Base-by-base conservation (phyloP, 2,329 filamentous ascomycete genomes). In the Tolypocladium nubicola region DNA sequence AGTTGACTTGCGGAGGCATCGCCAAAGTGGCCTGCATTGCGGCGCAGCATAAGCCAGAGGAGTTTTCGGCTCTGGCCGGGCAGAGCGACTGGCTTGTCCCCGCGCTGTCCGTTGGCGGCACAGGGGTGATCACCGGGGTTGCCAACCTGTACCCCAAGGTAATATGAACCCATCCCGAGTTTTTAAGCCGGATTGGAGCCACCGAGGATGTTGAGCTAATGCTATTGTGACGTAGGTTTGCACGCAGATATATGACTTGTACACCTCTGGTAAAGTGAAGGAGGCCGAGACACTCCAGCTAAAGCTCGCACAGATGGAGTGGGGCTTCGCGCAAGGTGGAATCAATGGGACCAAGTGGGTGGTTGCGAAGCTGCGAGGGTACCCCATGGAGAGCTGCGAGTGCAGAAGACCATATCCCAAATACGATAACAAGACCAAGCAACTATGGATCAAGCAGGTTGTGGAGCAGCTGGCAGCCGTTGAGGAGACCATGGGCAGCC, bases 1-100 rank as follows among this genome's bases (percentile, higher is more conserved):
- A 89, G 73, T 73, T 89, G 57, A 89, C 86, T 2, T 89, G 87
- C 65, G 87, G 86, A n/a, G 85, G 83, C 62, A 87, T 88, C 38
- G 87, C 84, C 58, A 90, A 90, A 71, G 79, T 90, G 53, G 82
- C 83, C 4, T 77, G 87, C 10, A 77, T 90, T 4, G 67, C 71
- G 8, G 75, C 74, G 19, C 68, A 74, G 60, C 72, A 87, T 58
- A 69, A 77, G 0, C 69, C 78, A 0, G 75, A 80, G 2, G 69
- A 77, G 13, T 91, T 91, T 65, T 81, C 85, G 1, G 81, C 84
- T 0, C 90, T 83, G 64, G 87, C 86, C 1, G 88, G 88, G 0
- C 87, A 90, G 71, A 83, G 82, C 2, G 88, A 91, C 65, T 90
- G 88, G 68, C 70, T 90, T 30, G 73, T 87, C 53, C 82, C 81